phyloP scores from a whole-genome alignment of 106 monocot genomes.

The Phalaenopsis equestris region DNA sequence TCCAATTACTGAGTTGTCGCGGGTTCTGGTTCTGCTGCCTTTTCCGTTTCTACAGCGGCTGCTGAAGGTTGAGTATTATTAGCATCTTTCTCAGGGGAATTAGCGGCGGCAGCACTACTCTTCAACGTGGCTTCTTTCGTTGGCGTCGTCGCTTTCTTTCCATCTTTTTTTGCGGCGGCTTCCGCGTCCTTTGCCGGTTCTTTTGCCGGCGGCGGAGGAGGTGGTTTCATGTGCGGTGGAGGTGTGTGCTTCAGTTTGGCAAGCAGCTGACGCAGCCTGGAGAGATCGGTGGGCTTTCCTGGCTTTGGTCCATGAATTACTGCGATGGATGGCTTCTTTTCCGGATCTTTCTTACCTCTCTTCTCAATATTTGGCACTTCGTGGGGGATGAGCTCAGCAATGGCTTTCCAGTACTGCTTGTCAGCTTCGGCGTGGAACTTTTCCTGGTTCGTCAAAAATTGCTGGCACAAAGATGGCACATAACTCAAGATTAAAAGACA shows the following conservation, averaged over 20 bases:
- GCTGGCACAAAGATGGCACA: conserved; percentile 13
- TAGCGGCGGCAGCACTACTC: not conserved
- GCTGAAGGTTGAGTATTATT: not conserved
- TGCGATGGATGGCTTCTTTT: conserved; percentile 46
- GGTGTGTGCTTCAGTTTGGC: conserved; percentile 63
- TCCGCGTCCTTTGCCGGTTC: conserved; percentile 12
- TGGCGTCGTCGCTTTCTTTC: conserved; percentile 18
- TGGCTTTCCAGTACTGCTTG: conserved; percentile 77
- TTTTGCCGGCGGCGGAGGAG: conserved; percentile 46
- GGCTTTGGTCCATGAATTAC: conserved; percentile 74
- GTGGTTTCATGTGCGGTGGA: conserved; percentile 67
- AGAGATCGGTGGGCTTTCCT: conserved; percentile 63
- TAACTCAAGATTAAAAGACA: too few species aligned
- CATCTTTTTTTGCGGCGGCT: conserved; percentile 25
- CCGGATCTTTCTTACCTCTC: conserved; percentile 59
- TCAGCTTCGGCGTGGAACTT: conserved; percentile 63
- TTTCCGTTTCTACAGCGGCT: not conserved
- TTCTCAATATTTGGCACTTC: conserved; percentile 57
- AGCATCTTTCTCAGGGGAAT: not conserved
- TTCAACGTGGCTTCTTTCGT: conserved; percentile 1
- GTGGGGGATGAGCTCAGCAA: conserved; percentile 53
- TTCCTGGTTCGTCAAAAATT: conserved; percentile 54
- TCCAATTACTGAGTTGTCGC: not conserved
- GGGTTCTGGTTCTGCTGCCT: not conserved
- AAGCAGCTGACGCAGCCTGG: conserved; percentile 61